phyloP scores from a whole-genome alignment of 306 rosid genomes.

The Glycine soja region DNA sequence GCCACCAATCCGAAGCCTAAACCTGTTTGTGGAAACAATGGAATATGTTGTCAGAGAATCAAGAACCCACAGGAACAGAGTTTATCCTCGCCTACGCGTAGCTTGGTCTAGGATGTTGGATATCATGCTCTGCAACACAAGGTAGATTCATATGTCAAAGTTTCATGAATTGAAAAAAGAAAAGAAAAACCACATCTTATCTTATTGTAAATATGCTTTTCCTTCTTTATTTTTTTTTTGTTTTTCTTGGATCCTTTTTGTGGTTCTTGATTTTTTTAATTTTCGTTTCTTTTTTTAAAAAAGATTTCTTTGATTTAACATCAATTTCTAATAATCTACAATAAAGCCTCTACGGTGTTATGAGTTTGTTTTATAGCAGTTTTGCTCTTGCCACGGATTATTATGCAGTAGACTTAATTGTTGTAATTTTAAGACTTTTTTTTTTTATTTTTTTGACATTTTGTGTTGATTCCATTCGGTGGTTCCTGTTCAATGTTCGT shows the following conservation, averaged over 20 bases:
- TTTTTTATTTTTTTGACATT: background rate
- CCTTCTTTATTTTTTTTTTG: background rate
- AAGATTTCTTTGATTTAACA: too few relatives aligned
- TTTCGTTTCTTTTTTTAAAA: too few relatives aligned
- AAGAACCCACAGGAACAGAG: slow-evolving; percentile 52
- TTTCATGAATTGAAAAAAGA: too few relatives aligned
- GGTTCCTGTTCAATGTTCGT: background rate
- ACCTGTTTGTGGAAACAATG: slow-evolving; percentile 72
- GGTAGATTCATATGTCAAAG: slow-evolving; percentile 49
- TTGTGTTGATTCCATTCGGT: background rate
- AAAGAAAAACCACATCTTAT: too few relatives aligned
- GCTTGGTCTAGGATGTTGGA: slow-evolving; percentile 75
- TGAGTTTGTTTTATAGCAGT: slow-evolving; percentile 2
- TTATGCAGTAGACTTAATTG: background rate
- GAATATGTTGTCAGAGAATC: slow-evolving; percentile 68
- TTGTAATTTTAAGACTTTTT: background rate
- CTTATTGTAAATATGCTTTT: background rate
- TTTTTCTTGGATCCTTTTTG: background rate
- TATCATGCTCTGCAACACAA: slow-evolving; percentile 65
- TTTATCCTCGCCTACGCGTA: slow-evolving; percentile 67
- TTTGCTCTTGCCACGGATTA: slow-evolving; percentile 24
- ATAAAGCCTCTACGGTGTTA: background rate
- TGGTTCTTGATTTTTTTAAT: too few relatives aligned
- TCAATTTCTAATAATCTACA: background rate
- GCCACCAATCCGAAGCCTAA: slow-evolving; percentile 83